phyloP scores from a whole-genome alignment of 2,329 filamentous ascomycete species.

The Chlorencoelia australis region DNA sequence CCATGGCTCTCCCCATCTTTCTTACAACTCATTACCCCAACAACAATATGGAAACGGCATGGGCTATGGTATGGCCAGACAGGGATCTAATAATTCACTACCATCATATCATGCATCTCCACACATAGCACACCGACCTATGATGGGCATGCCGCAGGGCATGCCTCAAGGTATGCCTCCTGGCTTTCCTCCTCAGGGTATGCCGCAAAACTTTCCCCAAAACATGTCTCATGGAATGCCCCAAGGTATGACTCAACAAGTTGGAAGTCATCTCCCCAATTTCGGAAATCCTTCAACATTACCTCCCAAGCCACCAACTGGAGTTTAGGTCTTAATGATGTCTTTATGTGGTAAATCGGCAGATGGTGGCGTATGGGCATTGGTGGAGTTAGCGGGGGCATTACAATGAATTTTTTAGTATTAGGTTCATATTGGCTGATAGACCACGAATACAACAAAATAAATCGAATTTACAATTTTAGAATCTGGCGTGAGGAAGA shows the following conservation, averaged over 20 bases:
- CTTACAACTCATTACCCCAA: slow-evolving; percentile 31
- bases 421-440: slow-evolving; percentile 24
- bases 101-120: slow-evolving; percentile 29
- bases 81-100: slow-evolving; percentile 28
- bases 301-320: slow-evolving; percentile 43
- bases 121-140: slow-evolving; percentile 26
- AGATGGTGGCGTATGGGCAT: slow-evolving; percentile 28
- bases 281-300: slow-evolving; percentile 44
- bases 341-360: slow-evolving; percentile 21
- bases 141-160: slow-evolving; percentile 25
- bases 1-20: slow-evolving; percentile 30
- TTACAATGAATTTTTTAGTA: slow-evolving; percentile 22
- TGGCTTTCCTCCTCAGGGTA: slow-evolving; percentile 15
- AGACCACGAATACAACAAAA: slow-evolving; percentile 22
- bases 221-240: slow-evolving; percentile 18
- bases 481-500: no score
- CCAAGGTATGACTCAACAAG: slow-evolving; percentile 18
- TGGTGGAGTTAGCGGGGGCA: slow-evolving; percentile 26
- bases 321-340: slow-evolving; percentile 18
- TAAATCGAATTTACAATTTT: no score
- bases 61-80: slow-evolving; percentile 28
- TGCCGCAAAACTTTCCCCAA: slow-evolving; percentile 13
- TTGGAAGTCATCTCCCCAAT: slow-evolving; percentile 42
- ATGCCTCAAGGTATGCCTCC: slow-evolving; percentile 16
- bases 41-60: slow-evolving; percentile 25